These are phyloP conservation scores for Blastosporella zonata DNA, from an alignment of 1,284 basidiomycete species.

Conservation along the genomic window DNA sequence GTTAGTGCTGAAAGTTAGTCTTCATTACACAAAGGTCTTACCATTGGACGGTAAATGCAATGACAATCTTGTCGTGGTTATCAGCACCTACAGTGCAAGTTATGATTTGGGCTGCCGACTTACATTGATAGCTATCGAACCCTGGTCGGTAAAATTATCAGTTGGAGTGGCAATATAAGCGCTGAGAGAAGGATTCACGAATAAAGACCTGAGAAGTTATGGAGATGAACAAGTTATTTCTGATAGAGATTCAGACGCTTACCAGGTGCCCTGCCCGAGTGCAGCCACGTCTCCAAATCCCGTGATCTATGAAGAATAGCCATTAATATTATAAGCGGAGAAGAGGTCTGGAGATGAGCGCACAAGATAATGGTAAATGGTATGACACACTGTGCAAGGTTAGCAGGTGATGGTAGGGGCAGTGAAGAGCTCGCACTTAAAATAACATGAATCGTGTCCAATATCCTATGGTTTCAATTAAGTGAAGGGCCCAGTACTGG, in stretches of 20 bases:
- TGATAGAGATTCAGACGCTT: conserved; percentile 9
- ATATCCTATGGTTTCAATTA: conserved; percentile 25
- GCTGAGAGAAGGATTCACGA: conserved; percentile 24
- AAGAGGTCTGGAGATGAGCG: conserved; percentile 8
- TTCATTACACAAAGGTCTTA: conserved; percentile 18
- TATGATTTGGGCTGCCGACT: conserved; percentile 5
- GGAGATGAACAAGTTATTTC: background rate
- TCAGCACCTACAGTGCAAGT: background rate
- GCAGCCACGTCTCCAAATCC: conserved; percentile 31
- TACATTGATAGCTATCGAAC: conserved; percentile 35
- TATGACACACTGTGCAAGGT: conserved; percentile 35
- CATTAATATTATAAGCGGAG: background rate
- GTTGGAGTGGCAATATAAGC: background rate
- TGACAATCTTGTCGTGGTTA: conserved; percentile 25
- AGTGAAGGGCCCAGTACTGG: background rate
- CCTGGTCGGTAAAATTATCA: conserved; percentile 17
- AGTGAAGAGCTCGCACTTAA: conserved; percentile 38
- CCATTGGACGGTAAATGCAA: conserved; percentile 38
- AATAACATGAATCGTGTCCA: conserved; percentile 40
- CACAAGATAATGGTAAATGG: conserved; percentile 41
- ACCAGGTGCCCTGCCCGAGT: conserved; percentile 34
- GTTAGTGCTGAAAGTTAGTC: background rate
- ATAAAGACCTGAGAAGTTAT: conserved; percentile 29
- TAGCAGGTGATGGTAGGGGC: no score
- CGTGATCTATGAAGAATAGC: conserved; percentile 25